Percentiles rank a stretch among this genome's conserved stretches.
phyloP scores from a whole-genome alignment of 1,284 basidiomycete species.

The Pholiota adiposa region DNA sequence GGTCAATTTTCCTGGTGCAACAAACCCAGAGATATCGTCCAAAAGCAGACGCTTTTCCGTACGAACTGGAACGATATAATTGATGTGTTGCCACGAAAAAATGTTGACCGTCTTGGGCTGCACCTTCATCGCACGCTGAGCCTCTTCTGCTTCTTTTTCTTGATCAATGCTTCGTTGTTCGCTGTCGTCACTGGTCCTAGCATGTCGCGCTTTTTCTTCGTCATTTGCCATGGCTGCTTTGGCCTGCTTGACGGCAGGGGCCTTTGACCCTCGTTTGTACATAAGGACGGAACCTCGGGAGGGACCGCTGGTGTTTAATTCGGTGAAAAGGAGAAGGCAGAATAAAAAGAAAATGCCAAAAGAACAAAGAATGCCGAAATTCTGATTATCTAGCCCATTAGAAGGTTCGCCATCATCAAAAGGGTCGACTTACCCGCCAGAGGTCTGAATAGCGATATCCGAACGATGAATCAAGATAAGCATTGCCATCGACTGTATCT shows the following conservation, averaged over 20 bases:
- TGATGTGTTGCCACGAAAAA: conserved; percentile 68
- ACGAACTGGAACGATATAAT: conserved; percentile 65
- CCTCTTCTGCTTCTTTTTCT: conserved; percentile 25
- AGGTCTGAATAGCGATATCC: conserved; percentile 63
- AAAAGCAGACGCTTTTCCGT: conserved; percentile 65
- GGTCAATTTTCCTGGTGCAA: conserved; percentile 80
- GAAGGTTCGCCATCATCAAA: conserved; percentile 21
- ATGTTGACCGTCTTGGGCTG: conserved; percentile 42
- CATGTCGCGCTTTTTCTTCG: conserved; percentile 36
- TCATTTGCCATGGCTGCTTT: conserved; percentile 28
- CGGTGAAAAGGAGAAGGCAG: conserved; percentile 54
- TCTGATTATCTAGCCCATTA: conserved; percentile 26
- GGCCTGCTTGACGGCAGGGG: conserved; percentile 26
- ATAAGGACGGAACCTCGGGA: conserved; percentile 35
- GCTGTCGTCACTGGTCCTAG: neutral
- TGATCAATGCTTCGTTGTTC: conserved; percentile 7
- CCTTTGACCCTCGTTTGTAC: conserved; percentile 41
- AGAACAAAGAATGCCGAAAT: conserved; percentile 56
- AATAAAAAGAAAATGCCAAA: conserved; percentile 52
- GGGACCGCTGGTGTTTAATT: conserved; percentile 40
- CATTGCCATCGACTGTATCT: conserved; percentile 49
- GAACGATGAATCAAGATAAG: conserved; percentile 63
- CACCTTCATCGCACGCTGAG: conserved; percentile 28
- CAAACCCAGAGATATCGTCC: conserved; percentile 83
- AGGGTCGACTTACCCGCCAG: conserved; percentile 76